Conservation (phyloP, 1,139 yeast species). For the Yamadazyma mexicana region DNA sequence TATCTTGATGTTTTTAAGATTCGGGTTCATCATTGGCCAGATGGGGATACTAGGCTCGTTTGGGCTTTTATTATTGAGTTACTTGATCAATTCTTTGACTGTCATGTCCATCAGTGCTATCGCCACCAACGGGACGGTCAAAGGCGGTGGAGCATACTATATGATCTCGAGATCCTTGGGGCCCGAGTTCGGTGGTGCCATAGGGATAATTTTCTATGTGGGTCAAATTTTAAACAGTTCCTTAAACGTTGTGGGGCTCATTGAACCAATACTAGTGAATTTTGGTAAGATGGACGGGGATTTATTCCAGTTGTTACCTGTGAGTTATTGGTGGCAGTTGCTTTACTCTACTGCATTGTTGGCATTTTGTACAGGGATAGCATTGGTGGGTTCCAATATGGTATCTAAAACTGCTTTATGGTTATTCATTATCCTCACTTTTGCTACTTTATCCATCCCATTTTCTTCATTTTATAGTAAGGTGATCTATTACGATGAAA, state of each 20-base stretch:
- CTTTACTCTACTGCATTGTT: slow-evolving; percentile 66
- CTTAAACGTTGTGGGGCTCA: slow-evolving; percentile 76
- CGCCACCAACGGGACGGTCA: slow-evolving; percentile 79
- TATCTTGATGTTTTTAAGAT: slow-evolving; percentile 75
- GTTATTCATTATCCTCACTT: slow-evolving; percentile 64
- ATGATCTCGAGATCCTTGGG: slow-evolving; percentile 81
- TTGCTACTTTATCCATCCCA: slow-evolving; percentile 83
- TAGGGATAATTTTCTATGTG: slow-evolving; percentile 72
- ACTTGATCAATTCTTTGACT: slow-evolving; percentile 64
- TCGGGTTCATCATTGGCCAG: slow-evolving; percentile 78
- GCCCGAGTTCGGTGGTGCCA: slow-evolving; percentile 83
- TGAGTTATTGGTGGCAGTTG: slow-evolving; percentile 59
- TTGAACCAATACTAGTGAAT: slow-evolving; percentile 70
- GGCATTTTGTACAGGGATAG: slow-evolving; percentile 70
- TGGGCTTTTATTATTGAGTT: slow-evolving; percentile 57
- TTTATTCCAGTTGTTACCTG: slow-evolving; percentile 47
- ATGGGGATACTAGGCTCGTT: slow-evolving; percentile 71
- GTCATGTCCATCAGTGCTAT: slow-evolving; percentile 76
- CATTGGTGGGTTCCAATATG: slow-evolving; percentile 78
- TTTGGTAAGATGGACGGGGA: slow-evolving; percentile 62
- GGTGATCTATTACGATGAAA: slow-evolving; percentile 50
- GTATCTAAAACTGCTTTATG: slow-evolving; percentile 84
- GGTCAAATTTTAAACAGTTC: slow-evolving; percentile 78
- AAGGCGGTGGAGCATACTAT: slow-evolving; percentile 84
- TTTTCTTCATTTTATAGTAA: slow-evolving; percentile 64